Percentiles rank a stretch among this genome's conserved stretches.
Evolutionary conservation across 805 yeast species (phyloP).

Genomic region (Kregervanrija delftensis): DNA sequence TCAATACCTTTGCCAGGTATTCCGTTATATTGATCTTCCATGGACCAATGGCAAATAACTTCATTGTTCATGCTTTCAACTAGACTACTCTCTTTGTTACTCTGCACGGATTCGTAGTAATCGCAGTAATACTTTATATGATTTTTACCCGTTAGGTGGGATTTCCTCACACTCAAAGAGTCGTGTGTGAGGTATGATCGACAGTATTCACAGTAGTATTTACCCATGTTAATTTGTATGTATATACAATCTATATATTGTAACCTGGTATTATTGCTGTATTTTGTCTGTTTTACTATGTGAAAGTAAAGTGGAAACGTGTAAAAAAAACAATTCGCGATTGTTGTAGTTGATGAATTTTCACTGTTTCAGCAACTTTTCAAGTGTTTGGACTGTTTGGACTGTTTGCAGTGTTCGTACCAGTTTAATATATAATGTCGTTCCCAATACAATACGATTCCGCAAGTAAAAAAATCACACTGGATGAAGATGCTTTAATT

Average conservation of each 20-base stretch:
- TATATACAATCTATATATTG: no score
- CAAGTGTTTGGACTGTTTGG: no score
- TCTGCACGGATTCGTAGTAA: slow-evolving; percentile 49
- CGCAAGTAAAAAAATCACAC: slow-evolving; percentile 21
- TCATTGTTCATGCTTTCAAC: slow-evolving; percentile 4
- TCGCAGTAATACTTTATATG: slow-evolving; percentile 68
- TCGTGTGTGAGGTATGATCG: slow-evolving; percentile 80
- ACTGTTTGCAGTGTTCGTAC: no score
- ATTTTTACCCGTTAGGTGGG: slow-evolving; percentile 71
- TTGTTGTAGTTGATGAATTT: no score
- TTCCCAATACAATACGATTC: slow-evolving; percentile 28
- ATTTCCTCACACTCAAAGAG: slow-evolving; percentile 76
- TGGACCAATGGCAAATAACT: slow-evolving; percentile 10
- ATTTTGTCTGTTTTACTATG: not conserved
- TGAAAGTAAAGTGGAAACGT: not conserved
- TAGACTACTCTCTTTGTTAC: slow-evolving; percentile 11
- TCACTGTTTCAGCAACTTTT: no score
- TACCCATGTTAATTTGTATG: slow-evolving; percentile 38
- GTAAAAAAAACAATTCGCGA: not conserved
- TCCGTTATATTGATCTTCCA: slow-evolving; percentile 27
- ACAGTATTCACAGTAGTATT: slow-evolving; percentile 82
- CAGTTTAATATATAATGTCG: not conserved
- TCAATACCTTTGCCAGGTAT: slow-evolving; percentile 27
- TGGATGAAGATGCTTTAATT: slow-evolving; percentile 16
- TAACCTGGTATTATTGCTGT: not conserved